A percentile compares a stretch with the other conserved stretches of the same genome.
Conservation (phyloP, 257 asterid genomes). For the Lavandula angustifolia region DNA sequence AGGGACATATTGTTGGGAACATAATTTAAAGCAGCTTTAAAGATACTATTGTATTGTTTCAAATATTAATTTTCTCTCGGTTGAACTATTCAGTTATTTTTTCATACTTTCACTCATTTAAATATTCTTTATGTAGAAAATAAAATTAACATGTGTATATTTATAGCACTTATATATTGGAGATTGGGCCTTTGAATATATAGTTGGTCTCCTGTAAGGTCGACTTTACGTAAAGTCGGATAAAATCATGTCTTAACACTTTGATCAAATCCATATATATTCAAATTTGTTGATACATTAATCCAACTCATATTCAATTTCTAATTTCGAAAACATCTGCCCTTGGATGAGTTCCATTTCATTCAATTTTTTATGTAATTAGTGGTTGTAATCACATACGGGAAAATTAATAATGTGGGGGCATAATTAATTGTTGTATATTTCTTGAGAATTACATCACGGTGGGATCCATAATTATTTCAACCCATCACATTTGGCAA, state of each 20-base stretch:
- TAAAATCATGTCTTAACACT: too few species aligned
- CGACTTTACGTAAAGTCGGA: too few species aligned
- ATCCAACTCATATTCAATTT: too few species aligned
- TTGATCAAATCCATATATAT: too few species aligned
- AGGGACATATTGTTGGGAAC: constrained; percentile 32
- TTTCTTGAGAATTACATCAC: constrained; percentile 43
- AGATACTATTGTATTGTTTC: not conserved
- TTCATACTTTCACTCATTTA: not conserved
- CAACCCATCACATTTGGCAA: constrained; percentile 35
- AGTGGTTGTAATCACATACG: constrained; percentile 25
- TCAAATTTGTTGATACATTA: too few species aligned
- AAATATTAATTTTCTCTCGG: too few species aligned
- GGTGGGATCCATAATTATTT: constrained; percentile 39
- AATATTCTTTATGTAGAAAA: not conserved
- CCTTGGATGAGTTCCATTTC: too few species aligned
- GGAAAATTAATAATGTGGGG: constrained; percentile 32
- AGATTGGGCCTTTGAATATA: constrained; percentile 32
- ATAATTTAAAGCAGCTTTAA: constrained; percentile 1
- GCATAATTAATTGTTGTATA: constrained; percentile 35
- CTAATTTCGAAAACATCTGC: too few species aligned
- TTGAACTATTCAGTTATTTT: not conserved
- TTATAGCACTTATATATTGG: not conserved
- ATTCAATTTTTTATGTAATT: not conserved
- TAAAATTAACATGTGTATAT: not conserved
- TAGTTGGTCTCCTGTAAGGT: too few species aligned